Evolutionary conservation across 1,139 yeast genomes (phyloP).

Genomic region (Schwanniomyces etchellsii): DNA sequence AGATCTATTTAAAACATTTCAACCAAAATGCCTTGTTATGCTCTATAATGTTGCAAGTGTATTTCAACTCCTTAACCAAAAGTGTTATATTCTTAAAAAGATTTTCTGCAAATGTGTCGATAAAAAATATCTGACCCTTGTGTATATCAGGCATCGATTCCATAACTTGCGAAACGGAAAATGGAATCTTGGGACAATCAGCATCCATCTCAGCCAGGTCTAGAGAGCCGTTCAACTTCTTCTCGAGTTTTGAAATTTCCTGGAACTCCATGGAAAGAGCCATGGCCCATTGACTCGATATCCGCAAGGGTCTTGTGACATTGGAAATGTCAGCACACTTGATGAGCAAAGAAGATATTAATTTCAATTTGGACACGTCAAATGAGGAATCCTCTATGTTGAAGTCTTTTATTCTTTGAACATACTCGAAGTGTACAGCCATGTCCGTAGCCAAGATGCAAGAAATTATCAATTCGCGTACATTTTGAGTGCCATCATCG

Average conservation of each 20-base stretch:
- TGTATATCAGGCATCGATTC: conserved; percentile 45
- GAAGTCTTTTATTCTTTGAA: conserved; percentile 34
- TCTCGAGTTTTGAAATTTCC: conserved; percentile 57
- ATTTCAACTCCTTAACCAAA: conserved; percentile 51
- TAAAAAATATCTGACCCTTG: conserved; percentile 81
- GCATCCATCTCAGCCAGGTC: conserved; percentile 5
- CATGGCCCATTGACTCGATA: conserved; percentile 84
- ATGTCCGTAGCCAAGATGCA: conserved; percentile 86
- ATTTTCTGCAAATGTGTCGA: conserved; percentile 72
- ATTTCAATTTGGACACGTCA: conserved; percentile 27
- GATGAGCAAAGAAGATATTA: conserved; percentile 64
- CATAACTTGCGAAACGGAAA: conserved; percentile 33
- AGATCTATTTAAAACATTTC: no score
- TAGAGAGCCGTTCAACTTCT: conserved; percentile 15
- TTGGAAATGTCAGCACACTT: conserved; percentile 95
- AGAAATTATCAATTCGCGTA: conserved; percentile 32
- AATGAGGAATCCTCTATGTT: conserved; percentile 1
- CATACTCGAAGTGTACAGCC: conserved; percentile 82
- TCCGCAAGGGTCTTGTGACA: conserved; percentile 72
- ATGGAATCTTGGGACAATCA: conserved; percentile 25
- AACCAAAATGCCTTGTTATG: conserved; percentile 44
- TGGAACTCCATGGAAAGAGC: conserved; percentile 71
- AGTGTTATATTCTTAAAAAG: conserved; percentile 62
- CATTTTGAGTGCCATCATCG: conserved; percentile 11
- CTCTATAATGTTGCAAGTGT: conserved; percentile 42